Percentiles rank a stretch among this genome's conserved stretches.
phyloP scores from a whole-genome alignment of 2,329 filamentous ascomycete genomes.

The Pseudovirgaria hyperparasitica region DNA sequence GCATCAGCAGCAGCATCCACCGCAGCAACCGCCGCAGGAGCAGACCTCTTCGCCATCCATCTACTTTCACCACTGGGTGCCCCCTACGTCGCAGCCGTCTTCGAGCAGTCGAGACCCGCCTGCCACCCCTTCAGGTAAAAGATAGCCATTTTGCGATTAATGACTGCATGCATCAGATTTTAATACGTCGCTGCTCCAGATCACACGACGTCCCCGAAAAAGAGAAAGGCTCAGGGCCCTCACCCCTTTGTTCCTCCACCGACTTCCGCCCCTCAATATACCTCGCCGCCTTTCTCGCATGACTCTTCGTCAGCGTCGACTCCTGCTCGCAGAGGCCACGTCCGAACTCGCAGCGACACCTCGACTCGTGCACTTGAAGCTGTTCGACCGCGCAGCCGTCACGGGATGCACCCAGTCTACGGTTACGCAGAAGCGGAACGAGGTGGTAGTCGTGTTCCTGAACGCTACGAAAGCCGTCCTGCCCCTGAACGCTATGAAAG shows the following conservation, averaged over 20 bases:
- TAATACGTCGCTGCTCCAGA: conserved; percentile 42
- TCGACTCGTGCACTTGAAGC: conserved; percentile 34
- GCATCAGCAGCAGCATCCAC: conserved; percentile 31
- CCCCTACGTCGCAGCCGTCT: conserved; percentile 53
- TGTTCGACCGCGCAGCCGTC: conserved; percentile 7
- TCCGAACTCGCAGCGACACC: conserved; percentile 52
- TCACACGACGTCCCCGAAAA: conserved; percentile 66
- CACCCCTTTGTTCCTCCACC: conserved; percentile 40
- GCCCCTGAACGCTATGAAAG: no score
- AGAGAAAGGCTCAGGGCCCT: conserved; percentile 58
- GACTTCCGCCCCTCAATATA: conserved; percentile 36
- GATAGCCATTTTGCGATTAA: conserved; percentile 27
- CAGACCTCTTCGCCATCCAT: conserved; percentile 59
- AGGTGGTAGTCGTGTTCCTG: no score
- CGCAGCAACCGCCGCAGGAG: conserved; percentile 44
- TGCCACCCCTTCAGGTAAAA: conserved; percentile 57
- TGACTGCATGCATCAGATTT: conserved; percentile 36
- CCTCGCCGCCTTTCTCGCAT: conserved; percentile 39
- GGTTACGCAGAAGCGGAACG: no score
- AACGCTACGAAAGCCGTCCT: no score
- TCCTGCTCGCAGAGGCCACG: conserved; percentile 47
- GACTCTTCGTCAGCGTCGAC: conserved; percentile 42
- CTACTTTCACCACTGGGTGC: conserved; percentile 90
- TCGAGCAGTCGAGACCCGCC: conserved; percentile 52
- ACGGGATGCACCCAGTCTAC: no score